Evolutionary conservation across 164 flowering plant genomes (phyloP).

Genomic region (Pachysandra terminalis): DNA sequence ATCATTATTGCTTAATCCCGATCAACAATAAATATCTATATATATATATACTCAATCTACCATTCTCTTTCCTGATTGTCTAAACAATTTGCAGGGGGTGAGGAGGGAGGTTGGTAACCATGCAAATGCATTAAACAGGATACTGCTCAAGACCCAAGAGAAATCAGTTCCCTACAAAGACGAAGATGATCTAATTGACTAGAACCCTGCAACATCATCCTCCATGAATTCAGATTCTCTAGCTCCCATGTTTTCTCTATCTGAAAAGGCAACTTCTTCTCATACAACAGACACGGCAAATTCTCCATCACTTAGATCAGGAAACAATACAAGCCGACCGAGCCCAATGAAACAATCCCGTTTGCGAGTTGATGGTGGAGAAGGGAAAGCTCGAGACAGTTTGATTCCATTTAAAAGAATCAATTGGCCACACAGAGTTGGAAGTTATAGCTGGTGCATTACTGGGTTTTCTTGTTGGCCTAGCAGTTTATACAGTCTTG

Average conservation of each 20-base stretch:
- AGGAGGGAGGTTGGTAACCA: slow-evolving; percentile 88
- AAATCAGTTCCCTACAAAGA: slow-evolving; percentile 15
- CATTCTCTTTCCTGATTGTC: not conserved
- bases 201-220: slow-evolving; percentile 19
- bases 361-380: slow-evolving; percentile 9
- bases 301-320: slow-evolving; percentile 13
- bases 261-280: slow-evolving; percentile 22
- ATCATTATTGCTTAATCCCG: too few relatives aligned
- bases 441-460: slow-evolving; percentile 82
- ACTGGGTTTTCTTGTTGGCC: slow-evolving; percentile 61
- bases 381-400: not conserved
- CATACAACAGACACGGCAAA: slow-evolving; percentile 10
- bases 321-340: not conserved
- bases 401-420: slow-evolving; percentile 47
- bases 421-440: slow-evolving; percentile 73
- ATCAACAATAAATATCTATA: too few relatives aligned
- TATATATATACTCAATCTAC: too few relatives aligned
- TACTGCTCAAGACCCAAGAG: slow-evolving; percentile 13
- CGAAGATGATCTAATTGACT: slow-evolving; percentile 14
- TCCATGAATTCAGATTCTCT: slow-evolving; percentile 18
- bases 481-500: slow-evolving; percentile 34
- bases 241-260: slow-evolving; percentile 14
- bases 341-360: not conserved
- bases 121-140: slow-evolving; percentile 58
- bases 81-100: slow-evolving; percentile 56